Base-by-base conservation (phyloP, 2,329 filamentous ascomycete genomes). In the Penicillium sp. region DNA sequence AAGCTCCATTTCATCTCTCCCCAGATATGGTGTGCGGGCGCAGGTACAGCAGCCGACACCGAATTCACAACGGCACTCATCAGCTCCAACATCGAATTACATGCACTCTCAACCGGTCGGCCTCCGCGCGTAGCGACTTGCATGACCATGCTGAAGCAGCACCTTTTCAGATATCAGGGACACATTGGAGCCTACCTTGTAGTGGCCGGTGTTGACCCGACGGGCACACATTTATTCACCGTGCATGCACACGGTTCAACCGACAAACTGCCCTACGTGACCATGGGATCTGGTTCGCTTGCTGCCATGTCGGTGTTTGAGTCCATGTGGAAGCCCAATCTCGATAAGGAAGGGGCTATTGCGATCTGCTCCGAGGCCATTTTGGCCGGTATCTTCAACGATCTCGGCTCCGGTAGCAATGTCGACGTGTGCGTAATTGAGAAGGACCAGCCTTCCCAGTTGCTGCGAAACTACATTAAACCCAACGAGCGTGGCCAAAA, bases 91-190 rank as follows among this genome's bases (percentile, higher is more conserved):
- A 88, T 99, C 73, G 94, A 99, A 81, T 87, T 99, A 60, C 94
- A 99, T 81, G 85, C 93, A 55, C 88, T 99, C 68, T 97, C 91
- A 56, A 97, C 94, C 28, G 93, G 93, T 75, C 93, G 94, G 74
- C 91, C 94, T 77, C 93, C 94, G 59, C 91, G 94, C 72, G 95
- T 99, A 66, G 92, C 97, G 65, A 99, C 94, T 61, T 96, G 92
- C 82, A 99, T 99, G 94, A 99, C 94, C 52, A 88, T 99, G 81
- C 87, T 99, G 63, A 99, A 99, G 83, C 94, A 99, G 79, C 94
- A 99, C 76, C 89, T 99, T 61, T 99, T 99, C 88, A 87, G 90
- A 67, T 90, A 99, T 82, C 94, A 99, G 76, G 94, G 94, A 65
- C 84, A 99, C 79, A 96, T 99, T 66, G 94, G 95, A 66, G 94